Percentiles rank a stretch among this genome's conserved stretches.
Evolutionary conservation across 148 eudicot genomes (phyloP).

Genomic region (Cornus florida): DNA sequence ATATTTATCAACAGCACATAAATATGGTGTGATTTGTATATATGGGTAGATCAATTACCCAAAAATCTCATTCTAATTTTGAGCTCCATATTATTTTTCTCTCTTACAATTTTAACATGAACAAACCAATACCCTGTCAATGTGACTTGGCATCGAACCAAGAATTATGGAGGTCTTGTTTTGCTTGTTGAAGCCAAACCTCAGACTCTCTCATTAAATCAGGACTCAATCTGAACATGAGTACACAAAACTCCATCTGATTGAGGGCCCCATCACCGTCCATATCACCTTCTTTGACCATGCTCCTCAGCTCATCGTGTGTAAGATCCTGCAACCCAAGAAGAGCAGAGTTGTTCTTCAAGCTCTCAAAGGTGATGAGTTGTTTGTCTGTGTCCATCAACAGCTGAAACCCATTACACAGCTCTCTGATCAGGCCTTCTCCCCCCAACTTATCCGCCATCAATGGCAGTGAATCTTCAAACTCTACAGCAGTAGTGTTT

Average conservation of each 20-base stretch:
- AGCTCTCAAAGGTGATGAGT: slow-evolving; percentile 48
- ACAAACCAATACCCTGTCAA: neutral
- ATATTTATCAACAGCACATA: no score
- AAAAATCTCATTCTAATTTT: no score
- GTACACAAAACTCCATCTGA: slow-evolving; percentile 49
- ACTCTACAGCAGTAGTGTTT: slow-evolving; percentile 5
- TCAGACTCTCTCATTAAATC: slow-evolving; percentile 46
- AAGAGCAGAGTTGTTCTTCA: slow-evolving; percentile 45
- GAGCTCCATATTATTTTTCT: no score
- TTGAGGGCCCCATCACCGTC: slow-evolving; percentile 51
- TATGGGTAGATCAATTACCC: no score
- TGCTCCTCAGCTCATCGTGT: slow-evolving; percentile 40
- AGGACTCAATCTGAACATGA: slow-evolving; percentile 58
- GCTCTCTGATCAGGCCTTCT: slow-evolving; percentile 43
- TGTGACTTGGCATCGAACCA: neutral
- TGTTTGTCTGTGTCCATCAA: slow-evolving; percentile 42
- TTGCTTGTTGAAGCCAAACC: slow-evolving; percentile 26
- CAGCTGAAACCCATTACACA: slow-evolving; percentile 45
- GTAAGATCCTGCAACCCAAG: slow-evolving; percentile 42
- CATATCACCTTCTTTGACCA: slow-evolving; percentile 50
- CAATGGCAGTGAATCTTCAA: slow-evolving; percentile 47
- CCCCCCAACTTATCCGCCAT: slow-evolving; percentile 46
- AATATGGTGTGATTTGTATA: no score
- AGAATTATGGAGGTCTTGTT: neutral
- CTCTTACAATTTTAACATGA: neutral